Base-by-base conservation (phyloP, 305 asterid species). In the Striga hermonthica region DNA sequence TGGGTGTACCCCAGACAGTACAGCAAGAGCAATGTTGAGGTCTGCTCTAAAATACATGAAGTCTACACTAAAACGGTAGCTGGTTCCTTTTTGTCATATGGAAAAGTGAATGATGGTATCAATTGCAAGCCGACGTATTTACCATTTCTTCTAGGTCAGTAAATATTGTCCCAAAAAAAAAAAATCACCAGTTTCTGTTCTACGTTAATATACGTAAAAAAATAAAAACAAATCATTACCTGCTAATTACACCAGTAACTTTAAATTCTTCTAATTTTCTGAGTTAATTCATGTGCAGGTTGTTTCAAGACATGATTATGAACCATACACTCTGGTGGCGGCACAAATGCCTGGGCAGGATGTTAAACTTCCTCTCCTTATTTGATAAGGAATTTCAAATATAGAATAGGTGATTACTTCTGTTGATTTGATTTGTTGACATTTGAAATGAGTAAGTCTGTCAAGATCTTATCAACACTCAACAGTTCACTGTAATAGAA, bases 1-100 rank as follows among this genome's bases (percentile, higher is more conserved):
- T 35, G 98, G 96, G 65, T 85, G 97, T 76, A 67, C 69, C 48
- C 98, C 98, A 13, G 97, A 92, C 79, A 82, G 89, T 71, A 92
- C 90, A 86, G 95, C 97, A 43, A 82, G 95, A 84, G 96, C 96
- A 3, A 89, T 87, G 95, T 71, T 92, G 66, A 80, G 96, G 69
- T 92, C 98, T 59, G 98, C 98, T 70, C 80, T 92, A 55, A 77
- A 82, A 77, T 92, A 90, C 84, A 71, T 92, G 85, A 90, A 84
- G 75, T 84, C 95, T 48, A 66, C 84, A 8, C 77, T 84, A 68
- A 82, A 75, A 38, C 65, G 39, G 50, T 89, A 84, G 83, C 67
- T 52, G 36, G 57, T 48, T 67, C 63, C 44, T 58, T 62, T 66
- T 54, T 28, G 14, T 61, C 70, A 60, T 54, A 61, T 8, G 15